Evolutionary conservation across 139 green algal species (phyloP).

Genomic region (Ettlia oleoabundans): DNA sequence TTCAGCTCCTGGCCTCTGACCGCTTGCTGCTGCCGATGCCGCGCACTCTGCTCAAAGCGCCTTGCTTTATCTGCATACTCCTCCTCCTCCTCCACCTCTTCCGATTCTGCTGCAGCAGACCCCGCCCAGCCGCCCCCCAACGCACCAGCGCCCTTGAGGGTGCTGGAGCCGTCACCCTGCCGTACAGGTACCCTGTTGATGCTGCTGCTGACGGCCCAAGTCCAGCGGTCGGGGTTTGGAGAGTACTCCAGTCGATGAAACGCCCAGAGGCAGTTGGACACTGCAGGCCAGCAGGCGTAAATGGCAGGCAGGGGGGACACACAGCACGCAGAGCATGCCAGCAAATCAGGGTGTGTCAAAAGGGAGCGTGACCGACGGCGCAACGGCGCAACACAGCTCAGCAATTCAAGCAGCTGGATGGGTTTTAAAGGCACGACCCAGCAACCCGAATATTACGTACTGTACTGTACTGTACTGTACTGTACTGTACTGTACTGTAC

Average conservation of each 20-base stretch:
- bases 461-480: no score
- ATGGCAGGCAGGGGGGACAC: neutral
- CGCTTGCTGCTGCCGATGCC: no score
- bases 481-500: no score
- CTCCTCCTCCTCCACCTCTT: neutral
- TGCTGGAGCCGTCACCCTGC: neutral
- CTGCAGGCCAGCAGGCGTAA: neutral
- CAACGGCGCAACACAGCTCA: neutral
- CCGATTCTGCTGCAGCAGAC: no score
- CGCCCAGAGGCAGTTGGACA: neutral
- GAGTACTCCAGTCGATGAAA: conserved; percentile 21
- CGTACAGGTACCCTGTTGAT: neutral
- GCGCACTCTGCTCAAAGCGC: no score
- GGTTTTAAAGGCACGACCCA: neutral
- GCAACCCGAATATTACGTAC: neutral
- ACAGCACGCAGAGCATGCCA: no score
- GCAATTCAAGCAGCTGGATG: neutral
- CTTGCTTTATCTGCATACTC: neutral
- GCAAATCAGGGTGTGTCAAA: no score
- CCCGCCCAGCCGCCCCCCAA: no score
- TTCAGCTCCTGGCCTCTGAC: neutral
- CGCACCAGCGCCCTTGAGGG: neutral
- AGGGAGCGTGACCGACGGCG: neutral
- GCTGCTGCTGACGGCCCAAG: neutral
- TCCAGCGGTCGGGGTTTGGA: neutral